Evolutionary conservation across 1,284 basidiomycete species (phyloP).

Genomic region (Cryptococcus amylolentus): DNA sequence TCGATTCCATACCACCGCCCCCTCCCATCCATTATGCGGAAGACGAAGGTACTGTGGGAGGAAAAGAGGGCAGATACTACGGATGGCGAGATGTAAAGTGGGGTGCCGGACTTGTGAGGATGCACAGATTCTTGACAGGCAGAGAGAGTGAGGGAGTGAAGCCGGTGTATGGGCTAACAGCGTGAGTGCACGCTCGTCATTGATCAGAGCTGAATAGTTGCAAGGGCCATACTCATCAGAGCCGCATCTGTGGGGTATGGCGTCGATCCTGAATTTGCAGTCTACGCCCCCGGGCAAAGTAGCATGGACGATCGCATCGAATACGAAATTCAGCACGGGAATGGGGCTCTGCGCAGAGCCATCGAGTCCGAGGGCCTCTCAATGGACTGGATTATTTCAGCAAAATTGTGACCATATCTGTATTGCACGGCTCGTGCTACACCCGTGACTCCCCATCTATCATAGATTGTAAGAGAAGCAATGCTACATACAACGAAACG

Average conservation of each 20-base stretch:
- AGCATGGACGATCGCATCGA: slow-evolving; percentile 60
- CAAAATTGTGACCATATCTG: slow-evolving; percentile 15
- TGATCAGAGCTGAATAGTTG: background rate
- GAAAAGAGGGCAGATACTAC: slow-evolving; percentile 56
- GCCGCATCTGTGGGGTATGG: slow-evolving; percentile 65
- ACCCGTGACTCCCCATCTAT: background rate
- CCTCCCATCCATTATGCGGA: slow-evolving; percentile 15
- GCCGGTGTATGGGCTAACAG: slow-evolving; percentile 75
- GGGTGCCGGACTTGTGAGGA: slow-evolving; percentile 52
- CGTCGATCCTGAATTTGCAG: slow-evolving; percentile 60
- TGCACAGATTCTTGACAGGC: slow-evolving; percentile 76
- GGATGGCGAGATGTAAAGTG: slow-evolving; percentile 59
- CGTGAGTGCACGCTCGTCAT: slow-evolving; percentile 55
- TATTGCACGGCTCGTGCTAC: background rate
- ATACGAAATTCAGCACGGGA: slow-evolving; percentile 45
- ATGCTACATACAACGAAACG: background rate
- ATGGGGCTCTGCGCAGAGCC: slow-evolving; percentile 54
- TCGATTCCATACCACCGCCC: slow-evolving; percentile 19
- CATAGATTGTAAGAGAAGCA: background rate
- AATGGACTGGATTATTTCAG: slow-evolving; percentile 27
- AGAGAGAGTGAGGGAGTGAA: slow-evolving; percentile 73
- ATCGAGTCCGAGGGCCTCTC: slow-evolving; percentile 54
- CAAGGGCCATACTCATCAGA: slow-evolving; percentile 66
- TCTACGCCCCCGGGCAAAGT: slow-evolving; percentile 58
- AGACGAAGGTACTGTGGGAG: slow-evolving; percentile 25